Percentiles rank a stretch among this genome's conserved stretches.
These are phyloP conservation scores for Leishmania lainsoni DNA, from an alignment of 208 protist genomes.

Conservation along the genomic window DNA sequence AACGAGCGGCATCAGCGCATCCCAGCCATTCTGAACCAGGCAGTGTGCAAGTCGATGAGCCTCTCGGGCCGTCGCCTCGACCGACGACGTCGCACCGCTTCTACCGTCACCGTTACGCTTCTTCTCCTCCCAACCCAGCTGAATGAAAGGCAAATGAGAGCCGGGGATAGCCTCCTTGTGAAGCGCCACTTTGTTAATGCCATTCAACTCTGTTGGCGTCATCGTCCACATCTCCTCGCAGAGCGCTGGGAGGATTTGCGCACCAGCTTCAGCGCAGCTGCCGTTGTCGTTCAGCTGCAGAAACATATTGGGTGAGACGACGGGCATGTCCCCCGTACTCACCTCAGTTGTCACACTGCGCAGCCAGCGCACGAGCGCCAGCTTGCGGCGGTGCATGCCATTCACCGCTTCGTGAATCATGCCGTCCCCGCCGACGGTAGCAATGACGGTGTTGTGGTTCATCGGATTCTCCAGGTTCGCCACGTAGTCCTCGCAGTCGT, in stretches of 20 bases:
- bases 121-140: conserved; percentile 9
- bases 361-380: conserved; percentile 42
- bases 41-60: conserved; percentile 9
- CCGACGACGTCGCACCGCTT: neutral
- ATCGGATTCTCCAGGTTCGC: conserved; percentile 67
- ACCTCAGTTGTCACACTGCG: conserved; percentile 21
- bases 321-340: neutral
- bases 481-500: conserved; percentile 84
- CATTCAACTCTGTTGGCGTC: neutral
- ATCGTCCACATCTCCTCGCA: conserved; percentile 1
- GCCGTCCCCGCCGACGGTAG: conserved; percentile 77
- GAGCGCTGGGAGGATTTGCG: conserved; percentile 6
- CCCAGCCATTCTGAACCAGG: conserved; percentile 41
- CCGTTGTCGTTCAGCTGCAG: conserved; percentile 10
- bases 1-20: conserved; percentile 56
- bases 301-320: neutral
- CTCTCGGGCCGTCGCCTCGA: conserved; percentile 4
- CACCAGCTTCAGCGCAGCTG: neutral
- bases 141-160: neutral
- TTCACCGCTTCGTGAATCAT: conserved; percentile 87
- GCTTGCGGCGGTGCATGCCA: conserved; percentile 67
- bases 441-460: conserved; percentile 52
- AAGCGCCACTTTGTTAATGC: neutral
- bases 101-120: neutral
- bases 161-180: neutral